A percentile compares a stretch with the other conserved stretches of the same genome.
These are phyloP conservation scores for Eruca vesicaria DNA, from an alignment of 441 rosid species.

Conservation along the genomic window DNA sequence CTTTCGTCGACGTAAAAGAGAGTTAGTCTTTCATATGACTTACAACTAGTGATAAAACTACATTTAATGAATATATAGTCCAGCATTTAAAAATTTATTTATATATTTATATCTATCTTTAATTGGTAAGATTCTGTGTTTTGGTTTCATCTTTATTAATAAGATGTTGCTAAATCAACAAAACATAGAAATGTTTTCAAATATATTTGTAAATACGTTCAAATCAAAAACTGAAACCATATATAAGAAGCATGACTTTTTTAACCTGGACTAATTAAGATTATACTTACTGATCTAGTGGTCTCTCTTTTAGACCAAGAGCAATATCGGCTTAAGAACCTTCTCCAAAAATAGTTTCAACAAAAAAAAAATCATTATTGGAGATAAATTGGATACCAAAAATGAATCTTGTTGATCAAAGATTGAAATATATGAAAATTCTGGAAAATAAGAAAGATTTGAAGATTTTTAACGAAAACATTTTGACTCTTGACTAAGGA, in stretches of 20 bases:
- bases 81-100: not conserved
- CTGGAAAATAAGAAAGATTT: not conserved
- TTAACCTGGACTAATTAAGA: not conserved
- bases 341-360: too few relatives aligned
- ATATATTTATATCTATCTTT: not conserved
- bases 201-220: not conserved
- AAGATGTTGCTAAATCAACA: not conserved
- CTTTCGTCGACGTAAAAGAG: not conserved
- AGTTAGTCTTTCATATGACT: not conserved
- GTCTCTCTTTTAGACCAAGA: not conserved
- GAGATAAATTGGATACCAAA: too few relatives aligned
- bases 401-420: too few relatives aligned
- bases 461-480: not conserved
- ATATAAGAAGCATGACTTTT: not conserved
- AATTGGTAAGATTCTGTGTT: not conserved
- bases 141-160: not conserved
- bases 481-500: not conserved
- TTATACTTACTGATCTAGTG: not conserved
- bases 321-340: not conserved
- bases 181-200: not conserved
- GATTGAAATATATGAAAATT: too few relatives aligned
- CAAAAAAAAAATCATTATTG: too few relatives aligned
- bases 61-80: not conserved
- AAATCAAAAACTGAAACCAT: not conserved
- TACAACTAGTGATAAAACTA: not conserved